Evolutionary conservation across 2,329 filamentous ascomycete genomes (phyloP), one percentile per base, ranked within the genome.

Genomic region (Ceratocystis albifundus): DNA sequence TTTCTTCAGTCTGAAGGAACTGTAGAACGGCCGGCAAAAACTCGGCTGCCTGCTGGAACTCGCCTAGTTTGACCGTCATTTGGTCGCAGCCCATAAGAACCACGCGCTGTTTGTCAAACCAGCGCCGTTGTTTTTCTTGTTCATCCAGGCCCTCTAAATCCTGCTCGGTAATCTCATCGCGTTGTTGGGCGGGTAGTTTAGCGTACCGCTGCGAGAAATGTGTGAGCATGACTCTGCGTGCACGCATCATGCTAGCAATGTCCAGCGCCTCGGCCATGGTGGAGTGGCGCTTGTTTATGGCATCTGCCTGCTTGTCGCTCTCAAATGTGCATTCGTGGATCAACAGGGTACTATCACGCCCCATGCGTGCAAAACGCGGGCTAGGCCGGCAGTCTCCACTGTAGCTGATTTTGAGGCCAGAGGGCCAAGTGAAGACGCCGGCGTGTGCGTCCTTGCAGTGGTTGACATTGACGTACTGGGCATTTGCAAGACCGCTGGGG

Each of bases 311-410:
- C 71, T 96, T 83, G 71, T 94, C 89, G 73, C 96, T 90, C 71
- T 94, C 90, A 73, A 99, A 97, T 0, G 94, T 99, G 69, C 91
- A 92, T 80, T 99, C 94, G 77, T 99, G 94, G 66, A 99, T 84
- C 4, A 96, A 83, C 5, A 99, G 81, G 15, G 93, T 96, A 1
- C 88, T 86, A 69, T 85, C 86, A 59, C 78, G 77, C 59, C 89
- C 95, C 63, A 93, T 88, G 12, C 75, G 70, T 0, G 85, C 84
- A 72, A 99, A 96, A 0, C 77, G 73, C 1, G 77, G 71, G 3
- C 84, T 90, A 0, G 94, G 94, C 5, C 94, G 84, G 74, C 93
- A 97, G 77, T 99, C 94, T 66, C 94, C 94, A 3, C 90, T 96
- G 77, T 96, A 99, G 59, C 90, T 90, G 67, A 96, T 81, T 74